These are phyloP conservation scores for Ceratocystis albifundus DNA, from an alignment of 2,329 filamentous ascomycete species.

Conservation along the genomic window DNA sequence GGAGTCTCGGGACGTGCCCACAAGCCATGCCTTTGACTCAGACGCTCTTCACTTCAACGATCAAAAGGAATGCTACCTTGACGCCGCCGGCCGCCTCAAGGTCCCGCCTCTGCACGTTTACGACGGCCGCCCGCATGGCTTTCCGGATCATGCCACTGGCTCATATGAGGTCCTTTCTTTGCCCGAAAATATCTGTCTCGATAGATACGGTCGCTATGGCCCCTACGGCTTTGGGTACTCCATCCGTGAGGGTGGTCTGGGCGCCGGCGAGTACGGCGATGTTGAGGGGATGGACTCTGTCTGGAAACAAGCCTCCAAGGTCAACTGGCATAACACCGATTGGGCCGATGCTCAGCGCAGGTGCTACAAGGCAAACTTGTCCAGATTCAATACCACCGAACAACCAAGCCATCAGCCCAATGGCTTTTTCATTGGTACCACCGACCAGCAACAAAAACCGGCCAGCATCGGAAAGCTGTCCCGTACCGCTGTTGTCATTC, in stretches of 20 bases:
- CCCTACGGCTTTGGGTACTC: constrained; percentile 88
- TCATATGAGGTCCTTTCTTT: constrained; percentile 72
- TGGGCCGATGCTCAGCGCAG: constrained; percentile 70
- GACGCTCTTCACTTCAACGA: constrained; percentile 44
- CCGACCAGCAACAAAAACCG: constrained; percentile 27
- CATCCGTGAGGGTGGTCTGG: constrained; percentile 62
- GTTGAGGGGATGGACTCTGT: constrained; percentile 67
- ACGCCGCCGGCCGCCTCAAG: constrained; percentile 50
- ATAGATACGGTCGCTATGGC: constrained; percentile 75
- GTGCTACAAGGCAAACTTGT: constrained; percentile 61
- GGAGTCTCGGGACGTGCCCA: constrained; percentile 1
- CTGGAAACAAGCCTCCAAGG: constrained; percentile 58
- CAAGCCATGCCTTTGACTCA: constrained; percentile 33
- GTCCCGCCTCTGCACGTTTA: constrained; percentile 64
- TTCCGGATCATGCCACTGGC: constrained; percentile 75
- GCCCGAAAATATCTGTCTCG: constrained; percentile 80
- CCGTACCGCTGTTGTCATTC: constrained; percentile 67
- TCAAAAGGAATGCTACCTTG: constrained; percentile 69
- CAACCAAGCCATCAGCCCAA: constrained; percentile 31
- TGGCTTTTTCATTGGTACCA: constrained; percentile 42
- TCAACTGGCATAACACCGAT: constrained; percentile 65
- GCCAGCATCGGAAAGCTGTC: constrained; percentile 28
- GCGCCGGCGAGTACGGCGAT: constrained; percentile 76
- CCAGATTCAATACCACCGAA: constrained; percentile 44
- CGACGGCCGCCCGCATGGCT: constrained; percentile 67